Percentiles rank a stretch among this genome's conserved stretches.
These are phyloP conservation scores for Actinomortierella ambigua DNA, from an alignment of 371 early-diverging fungal genomes.

Conservation along the genomic window DNA sequence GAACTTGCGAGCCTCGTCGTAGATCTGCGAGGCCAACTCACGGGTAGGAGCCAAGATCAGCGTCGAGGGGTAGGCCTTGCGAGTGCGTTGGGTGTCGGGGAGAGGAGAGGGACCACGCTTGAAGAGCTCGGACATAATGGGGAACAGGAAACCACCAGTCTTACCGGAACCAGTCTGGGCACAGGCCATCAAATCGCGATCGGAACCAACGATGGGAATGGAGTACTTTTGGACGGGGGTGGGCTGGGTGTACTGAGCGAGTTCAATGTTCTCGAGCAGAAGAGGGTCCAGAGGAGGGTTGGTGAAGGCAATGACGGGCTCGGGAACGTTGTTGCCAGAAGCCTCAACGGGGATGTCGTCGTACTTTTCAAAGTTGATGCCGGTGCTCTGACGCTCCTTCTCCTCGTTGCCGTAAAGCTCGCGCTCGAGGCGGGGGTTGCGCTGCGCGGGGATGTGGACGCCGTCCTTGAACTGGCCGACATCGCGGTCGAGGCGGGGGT, in stretches of 20 bases:
- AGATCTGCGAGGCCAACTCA: conserved; percentile 97
- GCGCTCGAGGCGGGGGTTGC: conserved; percentile 77
- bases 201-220: conserved; percentile 84
- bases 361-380: conserved; percentile 98
- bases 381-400: conserved; percentile 73
- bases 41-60: conserved; percentile 97
- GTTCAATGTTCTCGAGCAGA: conserved; percentile 89
- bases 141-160: conserved; percentile 91
- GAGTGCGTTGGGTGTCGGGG: conserved; percentile 70
- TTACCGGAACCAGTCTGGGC: conserved; percentile 97
- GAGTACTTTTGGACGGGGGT: conserved; percentile 97
- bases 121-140: conserved; percentile 90
- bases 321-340: conserved; percentile 82
- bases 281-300: conserved; percentile 84
- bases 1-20: conserved; percentile 82
- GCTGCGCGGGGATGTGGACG: conserved; percentile 71
- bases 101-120: conserved; percentile 81
- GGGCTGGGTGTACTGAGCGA: conserved; percentile 89
- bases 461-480: conserved; percentile 75
- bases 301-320: conserved; percentile 67
- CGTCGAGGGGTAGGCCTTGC: conserved; percentile 82
- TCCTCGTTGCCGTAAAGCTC: conserved; percentile 82
- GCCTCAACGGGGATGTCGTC: conserved; percentile 96
- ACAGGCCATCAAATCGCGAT: conserved; percentile 84
- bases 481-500: conserved; percentile 50